phyloP scores from a whole-genome alignment of 768 basidiomycete species.

The Phlegmacium glaucopus region DNA sequence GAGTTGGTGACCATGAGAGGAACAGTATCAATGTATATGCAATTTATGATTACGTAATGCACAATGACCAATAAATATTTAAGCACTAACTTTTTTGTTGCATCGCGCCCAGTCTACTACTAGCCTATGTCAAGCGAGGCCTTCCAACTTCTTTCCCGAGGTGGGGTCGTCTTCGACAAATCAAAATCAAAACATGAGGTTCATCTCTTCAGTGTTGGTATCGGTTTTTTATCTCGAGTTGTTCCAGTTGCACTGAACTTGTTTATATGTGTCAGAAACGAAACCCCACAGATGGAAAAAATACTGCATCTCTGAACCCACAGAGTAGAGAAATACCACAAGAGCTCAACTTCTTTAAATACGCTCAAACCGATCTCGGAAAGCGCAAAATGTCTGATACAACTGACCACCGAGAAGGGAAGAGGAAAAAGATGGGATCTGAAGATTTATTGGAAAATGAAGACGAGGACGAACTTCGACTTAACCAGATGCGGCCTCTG shows the following conservation, averaged over 20 bases:
- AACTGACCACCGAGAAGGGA: conserved; percentile 21
- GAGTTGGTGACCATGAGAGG: too few species aligned
- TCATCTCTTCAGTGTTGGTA: conserved; percentile 63
- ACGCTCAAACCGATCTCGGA: conserved; percentile 51
- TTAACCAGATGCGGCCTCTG: background rate
- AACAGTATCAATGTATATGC: too few species aligned
- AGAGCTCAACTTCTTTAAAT: conserved; percentile 92
- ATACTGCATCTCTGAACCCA: conserved; percentile 10
- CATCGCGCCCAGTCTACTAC: background rate
- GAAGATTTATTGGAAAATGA: conserved; percentile 28
- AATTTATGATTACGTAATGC: too few species aligned
- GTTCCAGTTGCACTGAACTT: background rate
- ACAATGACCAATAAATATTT: background rate
- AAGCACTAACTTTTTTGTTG: background rate
- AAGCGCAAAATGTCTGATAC: conserved; percentile 46
- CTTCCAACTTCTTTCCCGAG: conserved; percentile 86
- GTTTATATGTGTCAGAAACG: conserved; percentile 3
- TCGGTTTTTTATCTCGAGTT: background rate
- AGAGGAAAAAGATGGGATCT: conserved; percentile 31
- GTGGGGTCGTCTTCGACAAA: conserved; percentile 82
- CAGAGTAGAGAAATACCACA: conserved; percentile 52
- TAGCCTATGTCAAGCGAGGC: conserved; percentile 47
- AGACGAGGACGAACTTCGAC: conserved; percentile 2
- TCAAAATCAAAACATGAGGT: conserved; percentile 82
- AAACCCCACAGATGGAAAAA: conserved; percentile 6